These are phyloP conservation scores for Eruca vesicaria DNA, from an alignment of 441 rosid genomes.

Conservation along the genomic window DNA sequence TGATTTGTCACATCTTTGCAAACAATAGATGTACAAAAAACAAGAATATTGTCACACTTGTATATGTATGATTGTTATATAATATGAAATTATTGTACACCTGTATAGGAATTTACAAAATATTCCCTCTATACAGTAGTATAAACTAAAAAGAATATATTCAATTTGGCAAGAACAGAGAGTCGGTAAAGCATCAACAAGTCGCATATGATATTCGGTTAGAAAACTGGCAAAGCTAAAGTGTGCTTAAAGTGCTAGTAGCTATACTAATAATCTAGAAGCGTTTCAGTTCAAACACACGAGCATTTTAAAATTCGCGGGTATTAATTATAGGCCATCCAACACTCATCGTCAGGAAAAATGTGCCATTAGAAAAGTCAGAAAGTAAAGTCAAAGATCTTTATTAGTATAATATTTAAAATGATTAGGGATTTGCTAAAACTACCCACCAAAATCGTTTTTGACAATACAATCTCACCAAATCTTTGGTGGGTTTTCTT, in stretches of 20 bases:
- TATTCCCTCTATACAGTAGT: no score
- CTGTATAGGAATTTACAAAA: no score
- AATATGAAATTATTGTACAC: no score
- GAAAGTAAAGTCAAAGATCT: conserved; percentile 2
- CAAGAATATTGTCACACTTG: no score
- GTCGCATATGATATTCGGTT: not conserved
- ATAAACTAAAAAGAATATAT: not conserved
- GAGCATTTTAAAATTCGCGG: not conserved
- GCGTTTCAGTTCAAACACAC: conserved; percentile 4
- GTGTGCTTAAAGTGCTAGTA: not conserved
- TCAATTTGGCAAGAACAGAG: not conserved
- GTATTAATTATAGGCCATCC: not conserved
- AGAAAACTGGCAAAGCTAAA: not conserved
- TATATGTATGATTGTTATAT: no score
- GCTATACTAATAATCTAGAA: not conserved
- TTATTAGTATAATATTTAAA: no score
- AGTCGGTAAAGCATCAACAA: not conserved
- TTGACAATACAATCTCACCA: not conserved
- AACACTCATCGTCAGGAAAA: not conserved
- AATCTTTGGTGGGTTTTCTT: not conserved
- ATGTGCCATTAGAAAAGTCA: conserved; percentile 17
- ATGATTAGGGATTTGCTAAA: no score
- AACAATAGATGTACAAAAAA: no score
- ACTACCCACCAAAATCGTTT: not conserved
- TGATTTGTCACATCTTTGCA: no score